Base-by-base conservation (phyloP, 2,329 filamentous ascomycete genomes). In the Fusarium sp. region DNA sequence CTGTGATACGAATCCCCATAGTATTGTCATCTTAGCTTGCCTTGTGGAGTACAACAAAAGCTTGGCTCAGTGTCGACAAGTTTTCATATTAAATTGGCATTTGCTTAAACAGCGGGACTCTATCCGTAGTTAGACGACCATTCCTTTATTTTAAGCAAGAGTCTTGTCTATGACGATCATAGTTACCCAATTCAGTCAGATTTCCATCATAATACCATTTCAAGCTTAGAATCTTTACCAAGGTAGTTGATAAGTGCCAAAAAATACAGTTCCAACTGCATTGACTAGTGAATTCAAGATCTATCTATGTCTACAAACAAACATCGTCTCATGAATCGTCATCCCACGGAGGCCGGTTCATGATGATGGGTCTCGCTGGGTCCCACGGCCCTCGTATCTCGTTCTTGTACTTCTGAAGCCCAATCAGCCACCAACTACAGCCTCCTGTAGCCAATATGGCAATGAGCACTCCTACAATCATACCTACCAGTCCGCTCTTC, bases 301-400 rank as follows among this genome's bases (percentile, higher is more conserved):
- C 13, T 24, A 50, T 38, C 28, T 26, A 57, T 57, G 55, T 44
- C 63, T 43, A 69, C 60, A 52, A 57, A 33, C 21, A 38, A 35
- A 31, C 37, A 26, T 20, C 41, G 11, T 38, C 24, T 71, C 42
- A 72, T 68, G 66, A 79, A 56, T 77, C 66, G 42, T 79, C 77
- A 24, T 80, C 78, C 86, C 86, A 88, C 55, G 85, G 81, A 67
- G 85, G 83, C 61, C 89, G 84, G 74, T 91, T 90, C 76, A 93
- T 89, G 68, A 96, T 94, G 57, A 96, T 88, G 12, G 96, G 96
- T 77, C 94, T 87, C 9, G 96, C 96, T 21, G 95, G 94, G 82
- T 99, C 96, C 96, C 96, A 99, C 2, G 96, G 96, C 42, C 96
- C 96, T 76, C 94, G 93, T 71, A 99, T 98, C 81, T 98, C 96